Base-by-base conservation (phyloP, 2,329 filamentous ascomycete species). In the Cryphonectria radicalis region DNA sequence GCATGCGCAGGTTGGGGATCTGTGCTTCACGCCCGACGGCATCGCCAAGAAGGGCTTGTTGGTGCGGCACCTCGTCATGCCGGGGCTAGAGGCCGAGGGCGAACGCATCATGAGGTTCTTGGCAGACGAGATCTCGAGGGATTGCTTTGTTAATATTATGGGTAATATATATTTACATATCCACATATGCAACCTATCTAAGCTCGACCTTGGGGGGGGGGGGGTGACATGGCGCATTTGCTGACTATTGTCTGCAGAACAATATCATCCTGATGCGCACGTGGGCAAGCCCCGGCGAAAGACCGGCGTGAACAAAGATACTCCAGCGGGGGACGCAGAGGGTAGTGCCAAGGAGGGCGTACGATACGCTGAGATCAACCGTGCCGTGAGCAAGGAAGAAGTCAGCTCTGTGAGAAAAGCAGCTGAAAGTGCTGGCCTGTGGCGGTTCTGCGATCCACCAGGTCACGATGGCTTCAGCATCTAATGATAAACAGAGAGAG, bases 91-190 rank as follows among this genome's bases (percentile, higher is more conserved):
- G 77, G 88, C 88, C 25, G 93, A 96, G 80, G 91, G 91, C 0
- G 85, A 85, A 66, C 84, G 89, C 73, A 96, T 97, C 72, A 91
- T 97, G 84, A 85, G 83, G 73, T 97, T 93, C 85, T 83, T 97
- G 22, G 93, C 92, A 0, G 83, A 87, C 40, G 88, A 94, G 67
- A 86, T 97, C 2, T 93, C 91, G 4, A 86, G 83, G 69, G 93
- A 96, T 79, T 85, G 92, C 60, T 95, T 95, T 80, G 88, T 96
- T 72, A 91, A 97, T 78, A 91, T 97, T 74, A 96, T 96, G 93
- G 67, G 67, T 63, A 63, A 63, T n/a, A 43, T 40, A 40, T 13
- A 40, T 40, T 3, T 13, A 40, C 10, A 13, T 13, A 13, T 40
- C 10, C 37, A 40, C 10, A 11, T 11, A 40, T 28, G n/a, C 25